A percentile compares a stretch with the other conserved stretches of the same genome.
phyloP scores from a whole-genome alignment of 2,329 filamentous ascomycete species.

The Malbranchea zuffiana region DNA sequence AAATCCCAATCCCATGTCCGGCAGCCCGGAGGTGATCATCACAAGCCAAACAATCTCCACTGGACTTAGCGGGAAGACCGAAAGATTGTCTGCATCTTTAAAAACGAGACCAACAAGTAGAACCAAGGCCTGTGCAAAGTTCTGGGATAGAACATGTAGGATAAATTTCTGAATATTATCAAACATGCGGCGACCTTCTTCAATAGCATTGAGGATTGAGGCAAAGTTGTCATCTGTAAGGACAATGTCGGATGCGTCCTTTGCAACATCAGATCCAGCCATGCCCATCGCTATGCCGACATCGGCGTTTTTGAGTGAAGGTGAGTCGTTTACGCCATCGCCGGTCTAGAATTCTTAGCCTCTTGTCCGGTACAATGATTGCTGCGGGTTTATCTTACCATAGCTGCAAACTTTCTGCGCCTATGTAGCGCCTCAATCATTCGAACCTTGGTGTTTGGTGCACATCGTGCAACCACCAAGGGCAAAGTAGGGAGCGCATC shows the following conservation, averaged over 20 bases:
- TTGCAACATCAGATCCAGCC: slow-evolving; percentile 73
- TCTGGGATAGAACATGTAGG: slow-evolving; percentile 65
- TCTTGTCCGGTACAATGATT: not conserved
- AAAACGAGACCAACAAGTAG: slow-evolving; percentile 72
- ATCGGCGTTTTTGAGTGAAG: slow-evolving; percentile 67
- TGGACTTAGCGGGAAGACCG: slow-evolving; percentile 75
- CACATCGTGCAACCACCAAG: slow-evolving; percentile 48
- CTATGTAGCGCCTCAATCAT: slow-evolving; percentile 59
- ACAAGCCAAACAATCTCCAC: slow-evolving; percentile 90
- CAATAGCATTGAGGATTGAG: slow-evolving; percentile 70
- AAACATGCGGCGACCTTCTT: slow-evolving; percentile 74
- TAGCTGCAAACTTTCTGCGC: slow-evolving; percentile 64
- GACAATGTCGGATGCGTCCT: slow-evolving; percentile 49
- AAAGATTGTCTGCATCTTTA: slow-evolving; percentile 58
- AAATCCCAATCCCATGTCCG: slow-evolving; percentile 76
- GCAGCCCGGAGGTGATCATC: slow-evolving; percentile 78
- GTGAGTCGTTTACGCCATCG: slow-evolving; percentile 78
- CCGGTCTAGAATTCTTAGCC: slow-evolving; percentile 43
- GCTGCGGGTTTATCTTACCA: slow-evolving; percentile 35
- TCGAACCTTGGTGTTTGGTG: slow-evolving; percentile 59
- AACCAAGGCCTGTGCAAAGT: slow-evolving; percentile 72
- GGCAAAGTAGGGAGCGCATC: slow-evolving; percentile 47
- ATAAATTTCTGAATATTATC: slow-evolving; percentile 87
- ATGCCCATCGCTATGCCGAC: slow-evolving; percentile 81
- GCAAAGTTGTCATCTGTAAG: slow-evolving; percentile 47